A percentile compares a stretch with the other conserved stretches of the same genome.
These are phyloP conservation scores for Chaetothyriales sp. DNA, from an alignment of 2,329 filamentous ascomycete genomes.

Conservation along the genomic window DNA sequence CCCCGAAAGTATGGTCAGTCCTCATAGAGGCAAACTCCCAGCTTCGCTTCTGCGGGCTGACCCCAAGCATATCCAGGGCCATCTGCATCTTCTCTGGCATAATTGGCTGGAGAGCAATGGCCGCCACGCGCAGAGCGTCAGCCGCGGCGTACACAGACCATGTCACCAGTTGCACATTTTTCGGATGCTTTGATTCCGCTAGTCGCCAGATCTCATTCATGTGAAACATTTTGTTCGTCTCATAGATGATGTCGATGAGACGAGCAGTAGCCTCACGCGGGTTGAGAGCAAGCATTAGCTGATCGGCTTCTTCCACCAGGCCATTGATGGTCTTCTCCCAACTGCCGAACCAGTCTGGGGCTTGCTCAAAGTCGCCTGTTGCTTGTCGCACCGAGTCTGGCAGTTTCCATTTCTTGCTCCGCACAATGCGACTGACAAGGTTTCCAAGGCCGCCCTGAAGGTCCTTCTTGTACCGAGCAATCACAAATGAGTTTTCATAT, in stretches of 20 bases:
- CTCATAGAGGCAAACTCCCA: not conserved
- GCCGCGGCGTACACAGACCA: constrained; percentile 53
- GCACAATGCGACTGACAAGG: constrained; percentile 54
- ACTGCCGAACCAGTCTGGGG: not conserved
- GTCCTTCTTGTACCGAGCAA: constrained; percentile 61
- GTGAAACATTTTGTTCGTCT: constrained; percentile 55
- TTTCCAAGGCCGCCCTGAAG: constrained; percentile 71
- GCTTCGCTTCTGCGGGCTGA: constrained; percentile 24
- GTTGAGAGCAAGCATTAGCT: constrained; percentile 48
- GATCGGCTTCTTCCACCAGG: constrained; percentile 27
- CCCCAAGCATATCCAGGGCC: constrained; percentile 64
- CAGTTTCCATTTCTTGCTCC: constrained; percentile 47
- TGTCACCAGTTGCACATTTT: constrained; percentile 33
- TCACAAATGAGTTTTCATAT: constrained; percentile 68
- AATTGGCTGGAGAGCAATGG: constrained; percentile 77
- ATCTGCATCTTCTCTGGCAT: constrained; percentile 64
- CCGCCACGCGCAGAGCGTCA: constrained; percentile 63
- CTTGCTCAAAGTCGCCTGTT: not conserved
- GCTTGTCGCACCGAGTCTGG: not conserved
- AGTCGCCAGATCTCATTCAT: constrained; percentile 54
- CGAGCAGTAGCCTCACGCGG: constrained; percentile 30
- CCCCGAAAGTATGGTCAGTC: not conserved
- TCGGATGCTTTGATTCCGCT: constrained; percentile 16
- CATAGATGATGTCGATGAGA: constrained; percentile 4
- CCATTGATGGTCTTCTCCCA: not conserved